These are phyloP conservation scores for Sarocladiaceae sp. DNA, from an alignment of 2,329 filamentous ascomycete genomes.

Conservation along the genomic window DNA sequence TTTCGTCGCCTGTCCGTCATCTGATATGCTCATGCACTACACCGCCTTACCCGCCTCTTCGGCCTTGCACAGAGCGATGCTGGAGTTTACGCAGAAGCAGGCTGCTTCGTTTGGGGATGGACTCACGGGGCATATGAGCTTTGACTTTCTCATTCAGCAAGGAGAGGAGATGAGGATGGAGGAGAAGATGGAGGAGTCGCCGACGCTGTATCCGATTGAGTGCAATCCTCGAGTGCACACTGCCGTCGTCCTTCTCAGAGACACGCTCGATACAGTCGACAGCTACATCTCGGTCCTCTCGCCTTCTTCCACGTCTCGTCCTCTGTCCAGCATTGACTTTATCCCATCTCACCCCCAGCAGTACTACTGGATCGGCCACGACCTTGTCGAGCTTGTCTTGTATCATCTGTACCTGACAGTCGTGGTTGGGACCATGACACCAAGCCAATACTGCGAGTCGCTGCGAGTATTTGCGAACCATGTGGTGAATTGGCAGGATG, in stretches of 20 bases:
- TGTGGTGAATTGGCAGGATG: conserved; percentile 46
- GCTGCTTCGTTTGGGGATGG: conserved; percentile 39
- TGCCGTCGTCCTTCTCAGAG: conserved; percentile 54
- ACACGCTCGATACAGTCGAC: conserved; percentile 38
- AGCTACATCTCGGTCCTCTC: conserved; percentile 47
- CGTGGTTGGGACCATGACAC: conserved; percentile 16
- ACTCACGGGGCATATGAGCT: conserved; percentile 65
- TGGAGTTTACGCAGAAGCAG: conserved; percentile 56
- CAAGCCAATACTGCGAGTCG: conserved; percentile 16
- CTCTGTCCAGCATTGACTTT: conserved; percentile 11
- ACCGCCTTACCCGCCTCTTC: conserved; percentile 48
- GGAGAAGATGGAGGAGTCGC: conserved; percentile 19
- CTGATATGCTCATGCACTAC: conserved; percentile 62
- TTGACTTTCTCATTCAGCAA: conserved; percentile 58
- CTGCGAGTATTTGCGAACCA: conserved; percentile 26
- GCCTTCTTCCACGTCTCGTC: not conserved
- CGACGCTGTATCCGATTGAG: conserved; percentile 56
- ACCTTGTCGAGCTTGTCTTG: conserved; percentile 47
- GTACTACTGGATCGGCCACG: conserved; percentile 63
- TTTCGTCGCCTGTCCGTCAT: conserved; percentile 61
- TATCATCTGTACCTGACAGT: conserved; percentile 33
- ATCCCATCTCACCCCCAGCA: conserved; percentile 18
- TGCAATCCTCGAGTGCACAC: conserved; percentile 67
- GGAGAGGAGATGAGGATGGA: not conserved
- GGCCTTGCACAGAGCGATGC: conserved; percentile 51